phyloP scores from a whole-genome alignment of 2,329 filamentous ascomycete genomes.

The Ramichloridium luteum region DNA sequence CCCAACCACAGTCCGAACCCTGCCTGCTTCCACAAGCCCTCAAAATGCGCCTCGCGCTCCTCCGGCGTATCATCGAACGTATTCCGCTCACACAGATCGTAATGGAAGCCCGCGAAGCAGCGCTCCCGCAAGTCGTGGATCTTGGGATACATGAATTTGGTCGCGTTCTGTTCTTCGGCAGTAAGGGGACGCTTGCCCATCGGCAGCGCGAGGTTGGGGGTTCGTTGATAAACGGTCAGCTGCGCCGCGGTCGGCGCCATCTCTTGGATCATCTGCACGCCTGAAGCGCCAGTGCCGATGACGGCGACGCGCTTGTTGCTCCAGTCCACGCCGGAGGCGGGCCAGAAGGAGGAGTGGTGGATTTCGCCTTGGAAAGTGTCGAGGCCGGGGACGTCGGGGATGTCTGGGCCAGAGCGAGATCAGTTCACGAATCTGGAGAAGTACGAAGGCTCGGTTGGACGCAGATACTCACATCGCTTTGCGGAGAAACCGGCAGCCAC shows the following conservation, averaged over 20 bases:
- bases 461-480: conserved; percentile 37
- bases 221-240: conserved; percentile 52
- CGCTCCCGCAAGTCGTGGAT: conserved; percentile 43
- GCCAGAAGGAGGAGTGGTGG: conserved; percentile 32
- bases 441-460: neutral
- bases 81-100: conserved; percentile 42
- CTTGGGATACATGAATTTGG: conserved; percentile 29
- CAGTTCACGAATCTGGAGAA: neutral
- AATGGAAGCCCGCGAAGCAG: conserved; percentile 48
- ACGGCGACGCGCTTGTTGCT: conserved; percentile 47
- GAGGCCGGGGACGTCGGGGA: conserved; percentile 48
- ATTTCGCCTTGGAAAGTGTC: conserved; percentile 48
- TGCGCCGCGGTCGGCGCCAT: conserved; percentile 33
- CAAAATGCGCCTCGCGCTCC: conserved; percentile 32
- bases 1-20: conserved; percentile 21
- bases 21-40: conserved; percentile 30
- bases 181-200: conserved; percentile 44
- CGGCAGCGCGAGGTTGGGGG: conserved; percentile 52
- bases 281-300: conserved; percentile 53
- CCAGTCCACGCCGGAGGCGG: conserved; percentile 38
- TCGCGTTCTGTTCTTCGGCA: conserved; percentile 38
- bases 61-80: conserved; percentile 40
- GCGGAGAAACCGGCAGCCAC: conserved; percentile 46
- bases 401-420: conserved; percentile 24
- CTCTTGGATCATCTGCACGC: conserved; percentile 50